A percentile compares a stretch with the other conserved stretches of the same genome.
Evolutionary conservation across 2,329 filamentous ascomycete genomes (phyloP).

Genomic region (Pyricularia sp.): DNA sequence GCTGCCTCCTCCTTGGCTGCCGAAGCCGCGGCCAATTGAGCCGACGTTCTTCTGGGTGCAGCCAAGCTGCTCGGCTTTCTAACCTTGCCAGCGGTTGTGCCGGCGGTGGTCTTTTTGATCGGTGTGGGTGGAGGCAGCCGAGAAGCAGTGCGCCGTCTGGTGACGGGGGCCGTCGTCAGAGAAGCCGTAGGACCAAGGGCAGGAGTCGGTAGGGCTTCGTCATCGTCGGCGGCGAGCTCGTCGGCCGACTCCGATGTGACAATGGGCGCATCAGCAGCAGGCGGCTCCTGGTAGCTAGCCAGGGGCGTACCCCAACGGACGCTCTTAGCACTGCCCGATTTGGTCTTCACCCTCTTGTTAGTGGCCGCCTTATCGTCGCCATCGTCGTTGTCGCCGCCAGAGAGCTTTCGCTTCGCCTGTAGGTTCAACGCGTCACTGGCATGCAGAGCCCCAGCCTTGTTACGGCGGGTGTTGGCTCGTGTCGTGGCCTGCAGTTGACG

Average conservation of each 20-base stretch:
- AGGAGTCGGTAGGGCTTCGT: neutral
- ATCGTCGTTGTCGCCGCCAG: constrained; percentile 1
- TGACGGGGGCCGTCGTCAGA: neutral
- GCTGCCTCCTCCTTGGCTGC: neutral
- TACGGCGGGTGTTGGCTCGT: constrained; percentile 29
- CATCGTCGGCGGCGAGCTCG: constrained; percentile 4
- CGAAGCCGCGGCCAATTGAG: constrained; percentile 5
- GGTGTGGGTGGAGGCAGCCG: neutral
- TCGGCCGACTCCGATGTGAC: neutral
- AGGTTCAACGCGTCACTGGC: constrained; percentile 18
- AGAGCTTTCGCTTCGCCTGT: constrained; percentile 13
- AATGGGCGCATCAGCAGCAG: neutral
- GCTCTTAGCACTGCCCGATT: constrained; percentile 11
- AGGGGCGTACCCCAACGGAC: constrained; percentile 21
- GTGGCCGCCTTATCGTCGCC: neutral
- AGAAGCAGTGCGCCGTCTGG: neutral
- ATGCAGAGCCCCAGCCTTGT: constrained; percentile 24
- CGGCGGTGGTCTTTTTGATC: constrained; percentile 1
- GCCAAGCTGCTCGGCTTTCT: neutral
- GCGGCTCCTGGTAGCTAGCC: constrained; percentile 15
- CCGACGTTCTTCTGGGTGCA: constrained; percentile 5
- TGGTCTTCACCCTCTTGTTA: constrained; percentile 5
- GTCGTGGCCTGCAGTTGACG: constrained; percentile 29
- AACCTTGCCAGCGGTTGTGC: neutral
- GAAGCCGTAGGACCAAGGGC: neutral